These are phyloP conservation scores for Nyctanthes arbortristis DNA, from an alignment of 257 asterid species.

Conservation along the genomic window DNA sequence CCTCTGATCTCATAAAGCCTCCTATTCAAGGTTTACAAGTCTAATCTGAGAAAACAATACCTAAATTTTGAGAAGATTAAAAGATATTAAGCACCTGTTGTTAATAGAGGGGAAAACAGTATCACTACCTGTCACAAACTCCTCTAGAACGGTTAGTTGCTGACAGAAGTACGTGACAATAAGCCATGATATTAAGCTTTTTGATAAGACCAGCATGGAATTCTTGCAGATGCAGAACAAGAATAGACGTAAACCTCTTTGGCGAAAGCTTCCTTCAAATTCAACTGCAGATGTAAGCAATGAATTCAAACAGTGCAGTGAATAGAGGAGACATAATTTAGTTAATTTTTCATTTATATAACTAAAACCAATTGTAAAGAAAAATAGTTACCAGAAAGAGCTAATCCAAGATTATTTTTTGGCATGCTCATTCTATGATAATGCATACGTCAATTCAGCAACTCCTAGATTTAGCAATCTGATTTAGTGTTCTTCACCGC, in stretches of 20 bases:
- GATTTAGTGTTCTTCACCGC: background rate
- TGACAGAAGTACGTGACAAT: conserved; percentile 11
- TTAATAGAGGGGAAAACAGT: conserved; percentile 3
- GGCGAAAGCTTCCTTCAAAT: conserved; percentile 9
- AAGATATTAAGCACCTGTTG: background rate
- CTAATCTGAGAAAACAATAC: background rate
- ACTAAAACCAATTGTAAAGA: conserved; percentile 8
- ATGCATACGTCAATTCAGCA: conserved; percentile 4
- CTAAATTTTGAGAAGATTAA: conserved; percentile 19
- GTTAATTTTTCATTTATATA: conserved; percentile 16
- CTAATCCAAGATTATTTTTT: background rate
- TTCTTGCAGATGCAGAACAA: conserved; percentile 10
- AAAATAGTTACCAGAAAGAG: conserved; percentile 13
- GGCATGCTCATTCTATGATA: conserved; percentile 16
- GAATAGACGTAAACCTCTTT: background rate
- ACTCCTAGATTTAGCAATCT: background rate
- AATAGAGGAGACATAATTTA: conserved; percentile 20
- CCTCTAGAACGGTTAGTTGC: conserved; percentile 9
- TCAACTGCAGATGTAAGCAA: conserved; percentile 21
- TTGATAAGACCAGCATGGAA: conserved; percentile 4
- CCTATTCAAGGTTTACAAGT: background rate
- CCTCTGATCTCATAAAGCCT: background rate
- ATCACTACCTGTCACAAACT: conserved; percentile 21
- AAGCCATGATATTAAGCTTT: background rate
- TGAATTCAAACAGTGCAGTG: conserved; percentile 22